Evolutionary conservation across 2,329 filamentous ascomycete species (phyloP), one percentile per base, ranked within the genome.

Genomic region (Mycocentrospora acerina): DNA sequence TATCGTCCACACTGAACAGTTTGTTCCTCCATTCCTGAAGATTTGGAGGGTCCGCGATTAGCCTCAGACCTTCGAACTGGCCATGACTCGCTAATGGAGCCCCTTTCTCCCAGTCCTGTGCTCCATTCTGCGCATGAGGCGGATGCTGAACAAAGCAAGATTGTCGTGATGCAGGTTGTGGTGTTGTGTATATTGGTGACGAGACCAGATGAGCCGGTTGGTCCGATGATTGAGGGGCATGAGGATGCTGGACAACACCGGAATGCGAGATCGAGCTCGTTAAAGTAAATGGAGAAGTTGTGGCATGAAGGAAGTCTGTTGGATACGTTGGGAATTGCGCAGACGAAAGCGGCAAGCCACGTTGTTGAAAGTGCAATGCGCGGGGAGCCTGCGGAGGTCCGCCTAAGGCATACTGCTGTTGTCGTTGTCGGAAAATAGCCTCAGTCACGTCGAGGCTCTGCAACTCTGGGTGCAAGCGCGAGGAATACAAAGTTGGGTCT

Each of bases 1-100:
- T 79, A 29, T 86, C 82, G 52, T 88, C 80, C n/a, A 89, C 82
- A 57, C 86, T 76, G 64, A 90, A 91, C 30, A 90, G 70, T 57
- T 75, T 83, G 52, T 85, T 74, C 35, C 87, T 75, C 87, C 87
- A 91, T 45, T 73, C 71, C 10, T 79, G 72, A 32, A 90, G 71
- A 51, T 85, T 74, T 3, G 85, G 85, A 26, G 86, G 86, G 54
- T 86, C 71, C 7, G 81, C 64, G 9, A 88, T 74, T 48, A 85
- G 71, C 57, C 74, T 82, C 40, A 70, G 37, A 17, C 67, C 73
- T 32, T 75, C 72, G 41, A 79, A 68, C 54, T 79, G 76, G n/a
- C 75, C 73, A 52, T 76, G 71, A 30, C 69, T 73, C 48, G 71
- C 71, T 48, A 70, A 65, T 18, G 72, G 69, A 14, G 62, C 44